Evolutionary conservation across 202 grass and related monocot genomes (phyloP).

Genomic region (Brachypodium distachyon): DNA sequence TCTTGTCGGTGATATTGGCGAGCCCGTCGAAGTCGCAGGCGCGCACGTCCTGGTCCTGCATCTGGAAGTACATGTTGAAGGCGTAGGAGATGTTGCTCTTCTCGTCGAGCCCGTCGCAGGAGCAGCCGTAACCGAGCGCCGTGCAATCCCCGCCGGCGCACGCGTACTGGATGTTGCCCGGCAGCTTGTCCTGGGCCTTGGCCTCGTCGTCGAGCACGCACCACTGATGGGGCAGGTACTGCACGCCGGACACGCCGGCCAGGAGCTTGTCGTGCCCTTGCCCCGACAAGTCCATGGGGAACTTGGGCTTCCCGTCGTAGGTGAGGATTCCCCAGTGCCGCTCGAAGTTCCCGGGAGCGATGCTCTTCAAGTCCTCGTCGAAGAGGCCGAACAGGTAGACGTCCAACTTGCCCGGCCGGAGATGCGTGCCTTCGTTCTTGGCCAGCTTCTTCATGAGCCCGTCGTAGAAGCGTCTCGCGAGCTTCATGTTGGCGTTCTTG

Average conservation of each 20-base stretch:
- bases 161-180: slow-evolving; percentile 35
- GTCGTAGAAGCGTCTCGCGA: slow-evolving; percentile 61
- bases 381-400: slow-evolving; percentile 82
- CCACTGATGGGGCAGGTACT: slow-evolving; percentile 47
- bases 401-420: slow-evolving; percentile 51
- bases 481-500: slow-evolving; percentile 41
- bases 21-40: slow-evolving; percentile 45
- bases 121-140: slow-evolving; percentile 33
- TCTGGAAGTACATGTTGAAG: slow-evolving; percentile 69
- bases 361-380: slow-evolving; percentile 84
- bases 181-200: slow-evolving; percentile 25
- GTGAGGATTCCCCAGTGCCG: slow-evolving; percentile 76
- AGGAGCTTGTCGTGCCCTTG: slow-evolving; percentile 40
- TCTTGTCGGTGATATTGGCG: slow-evolving; percentile 39
- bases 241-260: slow-evolving; percentile 12
- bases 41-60: slow-evolving; percentile 52
- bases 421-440: slow-evolving; percentile 51
- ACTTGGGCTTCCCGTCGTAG: slow-evolving; percentile 77
- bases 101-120: slow-evolving; percentile 43
- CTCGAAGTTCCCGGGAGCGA: slow-evolving; percentile 63
- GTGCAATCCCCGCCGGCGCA: slow-evolving; percentile 56
- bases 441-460: slow-evolving; percentile 52
- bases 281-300: slow-evolving; percentile 59
- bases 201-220: slow-evolving; percentile 43
- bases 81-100: slow-evolving; percentile 47